Percentiles rank a stretch among this genome's conserved stretches.
These are phyloP conservation scores for Ceratobasidium sp. DNA, from an alignment of 1,284 basidiomycete species.

Conservation along the genomic window DNA sequence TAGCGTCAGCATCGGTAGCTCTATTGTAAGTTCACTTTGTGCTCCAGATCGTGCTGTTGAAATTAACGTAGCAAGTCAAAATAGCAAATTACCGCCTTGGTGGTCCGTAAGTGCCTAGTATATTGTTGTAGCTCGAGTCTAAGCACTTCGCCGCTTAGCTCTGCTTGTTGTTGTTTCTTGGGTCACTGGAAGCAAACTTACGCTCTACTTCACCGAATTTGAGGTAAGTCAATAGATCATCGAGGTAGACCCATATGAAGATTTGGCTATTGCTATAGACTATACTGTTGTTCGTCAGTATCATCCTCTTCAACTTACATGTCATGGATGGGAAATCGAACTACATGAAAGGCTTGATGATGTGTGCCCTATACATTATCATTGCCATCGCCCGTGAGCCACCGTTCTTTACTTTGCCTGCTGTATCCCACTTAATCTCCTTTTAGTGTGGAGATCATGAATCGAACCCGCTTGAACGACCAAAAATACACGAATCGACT, in stretches of 20 bases:
- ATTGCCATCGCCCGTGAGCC: constrained; percentile 69
- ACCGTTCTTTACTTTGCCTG: background rate
- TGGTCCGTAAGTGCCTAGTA: constrained; percentile 71
- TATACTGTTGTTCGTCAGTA: constrained; percentile 84
- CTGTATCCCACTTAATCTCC: constrained; percentile 2
- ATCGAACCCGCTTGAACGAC: background rate
- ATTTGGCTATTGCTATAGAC: constrained; percentile 66
- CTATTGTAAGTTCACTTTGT: constrained; percentile 71
- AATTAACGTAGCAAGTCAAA: constrained; percentile 21
- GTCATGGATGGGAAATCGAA: constrained; percentile 86
- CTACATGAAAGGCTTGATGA: constrained; percentile 89
- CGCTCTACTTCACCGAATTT: constrained; percentile 85
- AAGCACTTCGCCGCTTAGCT: constrained; percentile 27
- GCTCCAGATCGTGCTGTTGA: constrained; percentile 8
- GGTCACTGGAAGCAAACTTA: constrained; percentile 81
- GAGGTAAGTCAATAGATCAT: constrained; percentile 64
- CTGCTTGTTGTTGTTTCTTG: constrained; percentile 44
- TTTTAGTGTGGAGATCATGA: constrained; percentile 50
- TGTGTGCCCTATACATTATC: constrained; percentile 72
- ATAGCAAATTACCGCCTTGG: constrained; percentile 90
- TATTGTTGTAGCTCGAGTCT: constrained; percentile 13
- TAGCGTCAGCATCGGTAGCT: constrained; percentile 89
- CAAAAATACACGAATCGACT: background rate
- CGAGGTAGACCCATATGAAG: background rate
- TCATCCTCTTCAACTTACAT: constrained; percentile 83